Evolutionary conservation across 495 filamentous ascomycete genomes (phyloP).

Genomic region (Penicillium cinerascens): DNA sequence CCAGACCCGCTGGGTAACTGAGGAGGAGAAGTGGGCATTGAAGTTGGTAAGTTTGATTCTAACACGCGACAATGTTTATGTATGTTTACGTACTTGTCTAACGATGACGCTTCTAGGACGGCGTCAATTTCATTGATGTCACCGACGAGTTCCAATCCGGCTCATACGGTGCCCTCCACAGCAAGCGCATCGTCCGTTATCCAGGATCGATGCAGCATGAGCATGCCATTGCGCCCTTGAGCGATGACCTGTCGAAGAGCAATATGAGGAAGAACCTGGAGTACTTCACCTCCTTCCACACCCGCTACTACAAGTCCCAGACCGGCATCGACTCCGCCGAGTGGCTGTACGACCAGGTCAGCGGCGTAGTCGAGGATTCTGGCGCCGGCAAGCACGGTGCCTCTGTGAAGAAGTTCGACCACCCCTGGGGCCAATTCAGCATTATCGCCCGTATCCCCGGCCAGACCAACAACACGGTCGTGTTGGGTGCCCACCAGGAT

Average conservation of each 20-base stretch:
- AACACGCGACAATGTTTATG: neutral
- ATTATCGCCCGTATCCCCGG: constrained; percentile 94
- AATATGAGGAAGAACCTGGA: constrained; percentile 77
- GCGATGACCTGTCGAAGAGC: constrained; percentile 64
- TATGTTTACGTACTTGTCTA: neutral
- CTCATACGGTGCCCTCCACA: constrained; percentile 28
- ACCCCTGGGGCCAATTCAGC: constrained; percentile 86
- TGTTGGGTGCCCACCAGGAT: constrained; percentile 73
- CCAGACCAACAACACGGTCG: constrained; percentile 75
- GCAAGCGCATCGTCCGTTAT: constrained; percentile 46
- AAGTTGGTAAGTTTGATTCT: constrained; percentile 60
- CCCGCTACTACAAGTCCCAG: constrained; percentile 84
- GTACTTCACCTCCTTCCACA: constrained; percentile 77
- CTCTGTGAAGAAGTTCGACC: constrained; percentile 66
- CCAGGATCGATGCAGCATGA: constrained; percentile 65
- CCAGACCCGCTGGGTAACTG: constrained; percentile 78
- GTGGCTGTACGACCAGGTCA: constrained; percentile 81
- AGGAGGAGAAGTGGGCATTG: constrained; percentile 92
- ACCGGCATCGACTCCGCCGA: constrained; percentile 83
- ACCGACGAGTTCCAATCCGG: constrained; percentile 56
- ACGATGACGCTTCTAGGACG: constrained; percentile 50
- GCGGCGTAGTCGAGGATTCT: constrained; percentile 61
- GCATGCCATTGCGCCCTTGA: constrained; percentile 61
- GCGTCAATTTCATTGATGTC: constrained; percentile 92
- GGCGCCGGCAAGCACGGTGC: constrained; percentile 68